These are phyloP conservation scores for Coelastrella sp. DNA, from an alignment of 139 green algal species.

Conservation along the genomic window DNA sequence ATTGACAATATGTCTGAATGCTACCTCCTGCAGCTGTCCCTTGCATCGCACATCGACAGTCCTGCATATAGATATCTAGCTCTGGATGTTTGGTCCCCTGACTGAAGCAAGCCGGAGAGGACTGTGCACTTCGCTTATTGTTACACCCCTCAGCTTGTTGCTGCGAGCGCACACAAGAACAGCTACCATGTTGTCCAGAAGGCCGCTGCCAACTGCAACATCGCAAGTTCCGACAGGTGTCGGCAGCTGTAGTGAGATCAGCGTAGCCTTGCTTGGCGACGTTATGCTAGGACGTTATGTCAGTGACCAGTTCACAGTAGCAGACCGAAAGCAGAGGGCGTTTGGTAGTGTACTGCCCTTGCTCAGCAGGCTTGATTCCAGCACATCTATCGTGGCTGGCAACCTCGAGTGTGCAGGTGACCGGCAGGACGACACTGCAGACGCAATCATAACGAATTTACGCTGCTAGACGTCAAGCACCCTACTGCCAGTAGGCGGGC, in stretches of 20 bases:
- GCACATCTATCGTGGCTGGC: slow-evolving; percentile 58
- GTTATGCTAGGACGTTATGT: slow-evolving; percentile 68
- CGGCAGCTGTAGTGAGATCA: not conserved
- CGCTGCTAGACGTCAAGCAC: not conserved
- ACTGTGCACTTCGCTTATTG: not conserved
- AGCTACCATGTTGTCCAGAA: not conserved
- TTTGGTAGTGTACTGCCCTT: slow-evolving; percentile 32
- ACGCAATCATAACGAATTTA: not conserved
- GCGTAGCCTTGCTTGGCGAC: slow-evolving; percentile 68
- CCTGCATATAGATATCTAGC: not conserved
- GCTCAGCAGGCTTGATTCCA: not conserved
- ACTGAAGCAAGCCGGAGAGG: not conserved
- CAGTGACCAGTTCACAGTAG: not conserved
- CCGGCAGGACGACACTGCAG: not conserved
- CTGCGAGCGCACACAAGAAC: not conserved
- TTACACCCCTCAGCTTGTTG: not conserved
- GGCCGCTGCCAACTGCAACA: not conserved
- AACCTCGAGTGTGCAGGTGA: slow-evolving; percentile 74
- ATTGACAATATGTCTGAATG: too few relatives aligned
- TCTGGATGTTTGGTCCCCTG: not conserved
- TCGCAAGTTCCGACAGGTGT: not conserved
- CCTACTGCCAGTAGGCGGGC: not conserved
- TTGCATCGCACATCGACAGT: too few relatives aligned
- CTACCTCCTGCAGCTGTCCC: too few relatives aligned
- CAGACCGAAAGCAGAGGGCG: not conserved